Evolutionary conservation across 1,139 yeast genomes (phyloP).

Genomic region (Chernovozyma aurita): DNA sequence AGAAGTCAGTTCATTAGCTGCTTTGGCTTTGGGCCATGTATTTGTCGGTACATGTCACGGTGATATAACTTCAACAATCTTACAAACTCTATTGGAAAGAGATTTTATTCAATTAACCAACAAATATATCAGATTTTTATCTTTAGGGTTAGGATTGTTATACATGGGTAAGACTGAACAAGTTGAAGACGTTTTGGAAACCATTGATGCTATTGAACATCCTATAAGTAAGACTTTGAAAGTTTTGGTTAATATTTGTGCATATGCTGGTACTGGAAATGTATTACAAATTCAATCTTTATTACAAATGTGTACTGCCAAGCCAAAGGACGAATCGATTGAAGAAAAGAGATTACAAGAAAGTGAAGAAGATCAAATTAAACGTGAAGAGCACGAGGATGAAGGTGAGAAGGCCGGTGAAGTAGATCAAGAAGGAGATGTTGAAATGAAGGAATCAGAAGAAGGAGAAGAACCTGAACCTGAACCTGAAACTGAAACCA

Average conservation of each 20-base stretch:
- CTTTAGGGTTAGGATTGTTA: slow-evolving; percentile 86
- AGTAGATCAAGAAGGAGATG: too few species aligned
- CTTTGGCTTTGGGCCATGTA: slow-evolving; percentile 88
- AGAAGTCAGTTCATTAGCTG: slow-evolving; percentile 82
- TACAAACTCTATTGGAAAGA: slow-evolving; percentile 87
- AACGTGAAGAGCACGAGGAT: slow-evolving; percentile 15
- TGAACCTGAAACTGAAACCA: slow-evolving; percentile 10
- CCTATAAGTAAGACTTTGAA: slow-evolving; percentile 88
- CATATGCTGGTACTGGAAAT: slow-evolving; percentile 97
- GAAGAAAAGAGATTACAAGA: slow-evolving; percentile 35
- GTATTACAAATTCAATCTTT: slow-evolving; percentile 91
- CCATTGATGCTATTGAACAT: slow-evolving; percentile 92
- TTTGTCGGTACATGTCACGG: slow-evolving; percentile 97
- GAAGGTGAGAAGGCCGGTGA: too few species aligned
- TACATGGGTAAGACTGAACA: slow-evolving; percentile 94
- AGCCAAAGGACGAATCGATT: slow-evolving; percentile 32
- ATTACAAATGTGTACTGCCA: slow-evolving; percentile 80
- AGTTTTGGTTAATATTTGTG: slow-evolving; percentile 87
- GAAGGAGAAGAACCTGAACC: slow-evolving; percentile 12
- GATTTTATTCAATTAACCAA: slow-evolving; percentile 71
- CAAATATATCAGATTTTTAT: slow-evolving; percentile 86
- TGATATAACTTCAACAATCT: slow-evolving; percentile 83
- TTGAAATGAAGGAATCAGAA: slow-evolving; percentile 19
- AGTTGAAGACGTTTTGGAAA: slow-evolving; percentile 92
- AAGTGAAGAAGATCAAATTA: slow-evolving; percentile 34